Evolutionary conservation across 768 basidiomycete species (phyloP), one percentile per base, ranked within the genome.

Genomic region (Lactarius pseudohatsudake): DNA sequence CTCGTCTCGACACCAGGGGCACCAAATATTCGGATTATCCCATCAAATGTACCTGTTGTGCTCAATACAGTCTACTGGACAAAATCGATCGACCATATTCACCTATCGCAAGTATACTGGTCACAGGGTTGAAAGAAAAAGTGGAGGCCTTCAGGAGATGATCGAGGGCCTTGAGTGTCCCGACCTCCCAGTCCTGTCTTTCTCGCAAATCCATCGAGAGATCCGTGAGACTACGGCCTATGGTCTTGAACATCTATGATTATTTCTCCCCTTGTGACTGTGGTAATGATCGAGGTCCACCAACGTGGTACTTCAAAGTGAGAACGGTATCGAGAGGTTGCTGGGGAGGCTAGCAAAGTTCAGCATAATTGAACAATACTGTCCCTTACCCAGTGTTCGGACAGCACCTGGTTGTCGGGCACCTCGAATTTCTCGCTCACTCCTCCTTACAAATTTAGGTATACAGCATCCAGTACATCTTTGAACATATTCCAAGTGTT

Each of bases 1-100:
- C 72, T 73, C 38, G 89, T 72, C 61, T 86, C 81, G 15, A 93
- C 89, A 4, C 88, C 85, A 3, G 87, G 82, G 6, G 84, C 80
- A 2, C 94, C 94, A 69, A 86, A 84, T 30, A 94, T 69, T 64
- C 87, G 80, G 40, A 95, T 81, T 1, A 74, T 64, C 0, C 94
- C 92, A n/a, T 76, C 73, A 5, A 81, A 74, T 0, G 91, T 92
- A 2, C 90, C 92, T 89, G 59, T 28, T 9, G 20, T 43, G 45
- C 32, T 57, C 61, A 57, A 54, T 61, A 56, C 50, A 10, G 4
- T 62, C 22, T n/a, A 57, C 30, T 26, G 11, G 18, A 20, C 47
- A 40, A 2, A 22, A 20, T 34, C 15, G 7, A 22, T 13, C 10
- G 11, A 6, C 13, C 26, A n/a, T 38, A 67, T 78, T 43, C 74